Conservation (phyloP, 371 early-diverging fungal species). For the Catenaria anguillulae region DNA sequence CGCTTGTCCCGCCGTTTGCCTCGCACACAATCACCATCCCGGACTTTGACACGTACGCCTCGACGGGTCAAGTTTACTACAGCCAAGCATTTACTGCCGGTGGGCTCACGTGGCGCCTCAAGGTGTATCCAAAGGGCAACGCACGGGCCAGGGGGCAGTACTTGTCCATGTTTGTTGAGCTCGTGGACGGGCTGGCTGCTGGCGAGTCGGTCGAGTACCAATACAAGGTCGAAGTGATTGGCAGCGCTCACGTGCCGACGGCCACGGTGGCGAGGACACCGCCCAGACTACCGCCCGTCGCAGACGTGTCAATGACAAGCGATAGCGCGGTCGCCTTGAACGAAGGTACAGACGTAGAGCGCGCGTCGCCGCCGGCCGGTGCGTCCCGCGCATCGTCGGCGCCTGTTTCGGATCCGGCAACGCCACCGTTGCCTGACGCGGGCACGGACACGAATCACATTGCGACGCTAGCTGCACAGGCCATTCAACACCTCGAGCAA, state of each 20-base stretch:
- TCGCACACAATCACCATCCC: neutral
- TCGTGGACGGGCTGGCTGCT: slow-evolving; percentile 11
- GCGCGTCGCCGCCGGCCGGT: neutral
- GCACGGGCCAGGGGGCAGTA: slow-evolving; percentile 11
- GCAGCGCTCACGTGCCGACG: neutral
- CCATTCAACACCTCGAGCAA: too few species aligned
- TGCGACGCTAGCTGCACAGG: neutral
- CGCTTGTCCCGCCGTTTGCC: neutral
- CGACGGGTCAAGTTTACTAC: slow-evolving; percentile 7
- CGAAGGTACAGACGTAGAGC: too few species aligned
- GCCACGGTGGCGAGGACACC: neutral
- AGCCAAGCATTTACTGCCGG: slow-evolving; percentile 11
- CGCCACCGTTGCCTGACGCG: too few species aligned
- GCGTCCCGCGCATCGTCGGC: neutral
- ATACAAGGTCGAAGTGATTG: slow-evolving; percentile 15
- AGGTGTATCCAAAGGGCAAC: slow-evolving; percentile 18
- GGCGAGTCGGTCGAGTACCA: slow-evolving; percentile 12
- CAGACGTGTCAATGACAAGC: neutral
- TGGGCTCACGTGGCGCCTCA: slow-evolving; percentile 18
- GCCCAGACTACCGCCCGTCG: neutral
- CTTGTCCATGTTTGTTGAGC: slow-evolving; percentile 18
- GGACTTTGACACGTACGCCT: neutral
- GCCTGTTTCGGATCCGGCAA: neutral
- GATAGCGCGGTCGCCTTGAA: too few species aligned
- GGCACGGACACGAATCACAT: too few species aligned